Evolutionary conservation across 2,329 filamentous ascomycete species (phyloP), one percentile per base, ranked within the genome.

Genomic region (Coleophoma cylindrospora): DNA sequence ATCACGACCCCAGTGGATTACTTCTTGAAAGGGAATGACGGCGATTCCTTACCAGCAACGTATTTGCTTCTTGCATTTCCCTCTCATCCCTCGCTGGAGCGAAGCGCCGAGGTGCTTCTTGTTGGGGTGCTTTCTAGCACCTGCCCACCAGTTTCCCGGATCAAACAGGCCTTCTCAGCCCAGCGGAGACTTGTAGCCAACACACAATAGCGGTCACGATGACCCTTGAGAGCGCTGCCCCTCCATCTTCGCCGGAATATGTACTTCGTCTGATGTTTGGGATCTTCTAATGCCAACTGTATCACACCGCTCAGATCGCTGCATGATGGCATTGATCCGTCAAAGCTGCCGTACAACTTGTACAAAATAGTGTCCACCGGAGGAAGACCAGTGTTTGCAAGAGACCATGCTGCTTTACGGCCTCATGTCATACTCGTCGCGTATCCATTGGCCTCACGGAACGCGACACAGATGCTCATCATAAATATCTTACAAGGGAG

Each of bases 191-290:
- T 13, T n/a, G n/a, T 15, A 27, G 27, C 34, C 54, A 55, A 50
- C 52, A 53, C 55, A 61, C 52, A 57, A 57, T 47, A 47, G 57
- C 54, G 56, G 56, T 60, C 56, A 58, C 54, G 22, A 32, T 33
- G 15, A 15, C 19, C 21, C 19, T 33, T 44, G 19, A 33, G 17
- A 32, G 11, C n/a, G 36, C 15, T 38, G 27, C 21, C 27, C 41
- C 27, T 44, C 41, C 27, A 44, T 44, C 14, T 11, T 33, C 27
- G 41, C 27, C 41, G 32, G 17, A 44, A 8, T 15, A 14, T 27
- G 17, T 33, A 6, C 27, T 44, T 27, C 41, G 41, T 44, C 41
- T 27, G 41, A 44, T 32, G 21, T 38, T 38, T 38, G 13, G 34
- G 36, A 44, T 44, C 41, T 44, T 44, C 27, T 44, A n/a, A 38